Conservation (phyloP, 305 asterid genomes). For the Fraxinus floribunda region DNA sequence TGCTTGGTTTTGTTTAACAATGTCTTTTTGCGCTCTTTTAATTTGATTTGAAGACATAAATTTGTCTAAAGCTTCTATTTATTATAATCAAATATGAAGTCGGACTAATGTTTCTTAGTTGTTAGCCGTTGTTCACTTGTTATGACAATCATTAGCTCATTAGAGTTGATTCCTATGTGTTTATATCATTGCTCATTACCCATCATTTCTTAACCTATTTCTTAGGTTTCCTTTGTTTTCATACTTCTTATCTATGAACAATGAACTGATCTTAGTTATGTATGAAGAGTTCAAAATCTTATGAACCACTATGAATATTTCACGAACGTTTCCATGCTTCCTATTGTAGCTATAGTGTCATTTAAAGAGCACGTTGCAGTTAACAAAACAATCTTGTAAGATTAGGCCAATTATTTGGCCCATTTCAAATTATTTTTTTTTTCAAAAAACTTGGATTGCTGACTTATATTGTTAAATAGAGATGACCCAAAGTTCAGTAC, state of each 20-base stretch:
- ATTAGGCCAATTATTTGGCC: too few species aligned
- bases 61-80: not conserved
- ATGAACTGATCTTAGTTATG: not conserved
- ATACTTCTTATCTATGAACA: not conserved
- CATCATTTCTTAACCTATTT: not conserved
- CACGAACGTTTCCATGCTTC: slow-evolving; percentile 15
- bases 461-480: too few species aligned
- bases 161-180: not conserved
- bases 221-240: not conserved
- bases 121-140: not conserved
- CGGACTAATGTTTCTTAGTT: not conserved
- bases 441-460: too few species aligned
- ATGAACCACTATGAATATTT: not conserved
- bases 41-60: not conserved
- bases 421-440: too few species aligned
- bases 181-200: not conserved
- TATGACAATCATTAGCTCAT: not conserved
- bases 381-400: too few species aligned
- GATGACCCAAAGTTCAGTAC: too few species aligned
- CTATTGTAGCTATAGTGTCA: slow-evolving; percentile 79
- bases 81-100: not conserved
- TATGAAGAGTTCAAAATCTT: not conserved
- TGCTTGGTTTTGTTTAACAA: not conserved
- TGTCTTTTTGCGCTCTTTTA: not conserved
- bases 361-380: slow-evolving; percentile 58